Evolutionary conservation across 768 basidiomycete genomes (phyloP), one percentile per base, ranked within the genome.

Genomic region (Leccinellum luteum): DNA sequence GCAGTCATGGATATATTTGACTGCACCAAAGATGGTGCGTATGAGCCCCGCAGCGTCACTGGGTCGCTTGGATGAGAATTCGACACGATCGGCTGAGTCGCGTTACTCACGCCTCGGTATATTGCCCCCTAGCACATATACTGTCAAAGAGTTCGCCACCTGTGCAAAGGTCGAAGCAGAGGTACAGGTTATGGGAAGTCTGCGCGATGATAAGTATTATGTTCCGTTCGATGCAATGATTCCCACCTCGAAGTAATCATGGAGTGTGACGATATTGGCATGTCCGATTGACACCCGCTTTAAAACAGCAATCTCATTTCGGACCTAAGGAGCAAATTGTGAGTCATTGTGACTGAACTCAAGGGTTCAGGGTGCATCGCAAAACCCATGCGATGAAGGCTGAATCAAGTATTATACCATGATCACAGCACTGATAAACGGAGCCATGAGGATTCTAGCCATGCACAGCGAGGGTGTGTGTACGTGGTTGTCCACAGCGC

Each of bases 61-160:
- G 43, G 65, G 15, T 74, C 74, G 38, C 62, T 53, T 58, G 27
- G 69, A 62, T 59, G 60, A 38, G 65, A 74, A 49, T 48, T 31
- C 25, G 48, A 58, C 23, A 43, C 14, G n/a, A 15, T 55, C n/a
- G 28, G 43, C 35, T 48, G 27, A 31, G 44, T 27, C 6, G 27
- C 55, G 43, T 13, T 4, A 76, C 86, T 65, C 62, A 93, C 92
- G 85, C 86, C 75, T 99, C 96, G 68, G 93, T 94, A 73, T 97
- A 98, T 70, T 93, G 93, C 52, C 94, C 94, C 73, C 94, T 93
- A 30, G 94, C 93, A 68, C 96, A 98, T 78, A 99, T 98, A 51
- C 96, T 84, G 73, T 99, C 96, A 67, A 99, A 98, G n/a, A 99
- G 85, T 74, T 99, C 96, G 45, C 96, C 95, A 52, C 95, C 94